phyloP scores from a whole-genome alignment of 345 rosid species.

The Eucalyptus regnans region DNA sequence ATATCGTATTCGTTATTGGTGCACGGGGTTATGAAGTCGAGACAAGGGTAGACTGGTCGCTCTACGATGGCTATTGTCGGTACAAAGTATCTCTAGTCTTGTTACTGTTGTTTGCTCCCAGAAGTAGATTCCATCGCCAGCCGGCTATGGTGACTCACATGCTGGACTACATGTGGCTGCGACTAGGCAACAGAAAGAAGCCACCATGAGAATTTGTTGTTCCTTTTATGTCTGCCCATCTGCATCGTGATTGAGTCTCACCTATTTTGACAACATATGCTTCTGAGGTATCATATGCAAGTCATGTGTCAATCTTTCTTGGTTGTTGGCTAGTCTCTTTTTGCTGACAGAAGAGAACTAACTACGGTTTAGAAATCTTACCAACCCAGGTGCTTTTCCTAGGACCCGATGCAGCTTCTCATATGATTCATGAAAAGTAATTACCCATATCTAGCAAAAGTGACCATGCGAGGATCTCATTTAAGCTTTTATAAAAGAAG shows the following conservation, averaged over 20 bases:
- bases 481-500: neutral
- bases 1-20: neutral
- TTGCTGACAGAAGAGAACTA: neutral
- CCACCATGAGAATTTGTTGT: neutral
- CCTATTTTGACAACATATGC: neutral
- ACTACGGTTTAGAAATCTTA: neutral
- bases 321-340: neutral
- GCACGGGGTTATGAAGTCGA: slow-evolving; percentile 38
- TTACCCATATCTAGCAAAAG: neutral
- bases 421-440: neutral
- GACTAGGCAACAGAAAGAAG: neutral
- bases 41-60: slow-evolving; percentile 56
- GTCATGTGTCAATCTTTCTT: neutral
- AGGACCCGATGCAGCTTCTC: neutral
- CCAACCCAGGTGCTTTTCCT: neutral
- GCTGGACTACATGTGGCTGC: neutral
- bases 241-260: neutral
- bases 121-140: neutral
- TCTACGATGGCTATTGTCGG: slow-evolving; percentile 65
- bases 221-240: neutral
- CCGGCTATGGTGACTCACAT: neutral
- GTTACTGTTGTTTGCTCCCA: neutral
- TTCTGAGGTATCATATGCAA: neutral
- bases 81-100: slow-evolving; percentile 7
- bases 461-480: neutral